These are phyloP conservation scores for Plasmodium gallinaceum DNA, from an alignment of 169 alveolate genomes.

Conservation along the genomic window DNA sequence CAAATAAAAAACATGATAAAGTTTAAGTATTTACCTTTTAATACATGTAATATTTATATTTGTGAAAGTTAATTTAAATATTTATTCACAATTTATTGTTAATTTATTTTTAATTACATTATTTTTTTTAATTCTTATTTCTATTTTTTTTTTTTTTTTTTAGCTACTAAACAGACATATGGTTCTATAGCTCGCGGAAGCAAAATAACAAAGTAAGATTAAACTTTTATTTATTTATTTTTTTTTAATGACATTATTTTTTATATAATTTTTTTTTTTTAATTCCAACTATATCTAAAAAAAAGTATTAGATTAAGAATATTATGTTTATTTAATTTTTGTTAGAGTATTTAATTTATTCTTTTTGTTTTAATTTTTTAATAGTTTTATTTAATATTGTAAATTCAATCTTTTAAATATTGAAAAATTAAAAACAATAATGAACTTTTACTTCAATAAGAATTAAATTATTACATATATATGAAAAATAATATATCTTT, in stretches of 20 bases:
- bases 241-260: not conserved
- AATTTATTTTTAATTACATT: not conserved
- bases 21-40: constrained; percentile 87
- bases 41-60: constrained; percentile 76
- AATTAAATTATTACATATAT: not conserved
- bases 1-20: constrained; percentile 89
- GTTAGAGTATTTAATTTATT: constrained; percentile 20
- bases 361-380: constrained; percentile 28
- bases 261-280: not conserved
- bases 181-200: constrained; percentile 74
- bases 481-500: not conserved
- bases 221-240: not conserved
- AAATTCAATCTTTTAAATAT: constrained; percentile 53
- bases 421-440: constrained; percentile 26
- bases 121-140: not conserved
- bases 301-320: constrained; percentile 6
- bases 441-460: constrained; percentile 11
- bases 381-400: constrained; percentile 18
- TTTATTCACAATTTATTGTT: not conserved
- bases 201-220: constrained; percentile 17
- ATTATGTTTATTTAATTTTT: constrained; percentile 31
- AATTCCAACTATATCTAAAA: constrained; percentile 11
- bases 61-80: not conserved
- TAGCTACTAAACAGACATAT: constrained; percentile 75
- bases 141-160: constrained; percentile 2